Evolutionary conservation across 345 rosid genomes (phyloP), one percentile per base, ranked within the genome.

Genomic region (Eucalyptus regnans): DNA sequence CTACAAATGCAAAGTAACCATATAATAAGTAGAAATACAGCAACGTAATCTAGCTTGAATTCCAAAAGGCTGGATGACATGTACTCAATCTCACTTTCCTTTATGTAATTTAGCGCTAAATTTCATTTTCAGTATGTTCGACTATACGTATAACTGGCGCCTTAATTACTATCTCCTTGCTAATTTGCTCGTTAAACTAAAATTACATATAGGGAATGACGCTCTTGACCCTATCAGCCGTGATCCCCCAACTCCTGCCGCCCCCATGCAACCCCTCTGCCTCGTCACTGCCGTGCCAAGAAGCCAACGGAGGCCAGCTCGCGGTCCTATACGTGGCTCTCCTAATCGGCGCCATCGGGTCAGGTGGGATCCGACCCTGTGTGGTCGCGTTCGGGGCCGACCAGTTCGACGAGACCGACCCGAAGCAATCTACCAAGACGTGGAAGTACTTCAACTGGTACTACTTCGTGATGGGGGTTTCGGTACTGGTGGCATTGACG

Each of bases 331-430:
- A 98, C 88, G 64, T 87, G 37, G 94, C 97, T 62, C 97, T 98
- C 49, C 93, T 95, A 8, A 95, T 98, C 3, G 93, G 90, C 43
- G 98, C 98, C 41, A 64, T 97, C 31, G 99, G 99, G 49, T 90
- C 99, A 11, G 99, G 99, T 64, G 99, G 99, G 87, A 96, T 96
- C 93, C 93, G 98, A 87, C 99, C 99, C 6, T 96, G 99, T 87
- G 98, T 96, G 81, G 97, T 94, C 41, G 95, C 97, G 48, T 97
- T 97, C 68, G 99, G 99, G 88, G 99, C 98, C 43, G 97, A 97
- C 91, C 99, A 96, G 88, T 96, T 96, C 87, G 97, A 86, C 87
- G 88, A 90, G 86, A 41, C 87, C 41, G 91, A 86, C 80, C 91
- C 90, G 92, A 93, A 94, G 11, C 98, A 96, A 81, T 79, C 94